Evolutionary conservation across 2,329 filamentous ascomycete genomes (phyloP).

Genomic region (Lanzia echinophila): DNA sequence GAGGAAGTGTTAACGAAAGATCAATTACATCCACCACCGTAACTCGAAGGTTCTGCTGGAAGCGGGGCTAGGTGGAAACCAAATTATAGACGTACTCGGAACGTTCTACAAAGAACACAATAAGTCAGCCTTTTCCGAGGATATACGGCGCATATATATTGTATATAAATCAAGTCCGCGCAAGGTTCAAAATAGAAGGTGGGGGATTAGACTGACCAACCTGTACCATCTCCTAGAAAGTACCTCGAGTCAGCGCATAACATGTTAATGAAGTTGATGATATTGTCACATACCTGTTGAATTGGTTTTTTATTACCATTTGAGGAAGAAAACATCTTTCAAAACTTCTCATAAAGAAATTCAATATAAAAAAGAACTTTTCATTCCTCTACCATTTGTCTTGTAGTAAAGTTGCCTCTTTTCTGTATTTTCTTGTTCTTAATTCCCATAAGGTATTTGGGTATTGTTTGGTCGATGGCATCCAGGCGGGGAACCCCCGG

Average conservation of each 20-base stretch:
- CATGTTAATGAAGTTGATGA: slow-evolving; percentile 5
- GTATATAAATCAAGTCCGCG: background rate
- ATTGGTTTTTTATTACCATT: slow-evolving; percentile 61
- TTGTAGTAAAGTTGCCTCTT: background rate
- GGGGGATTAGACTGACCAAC: slow-evolving; percentile 67
- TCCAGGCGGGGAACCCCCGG: too few relatives aligned
- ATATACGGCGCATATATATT: background rate
- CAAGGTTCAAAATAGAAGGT: background rate
- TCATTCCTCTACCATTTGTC: background rate
- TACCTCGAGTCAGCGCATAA: slow-evolving; percentile 9
- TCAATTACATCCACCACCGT: background rate
- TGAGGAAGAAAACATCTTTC: slow-evolving; percentile 57
- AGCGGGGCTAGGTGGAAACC: background rate
- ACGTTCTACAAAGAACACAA: slow-evolving; percentile 2
- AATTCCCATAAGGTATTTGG: too few relatives aligned
- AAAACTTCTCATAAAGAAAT: slow-evolving; percentile 9
- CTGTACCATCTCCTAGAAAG: slow-evolving; percentile 90
- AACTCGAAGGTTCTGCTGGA: slow-evolving; percentile 5
- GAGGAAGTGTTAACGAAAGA: slow-evolving; percentile 23
- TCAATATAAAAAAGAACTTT: background rate
- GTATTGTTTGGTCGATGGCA: too few relatives aligned
- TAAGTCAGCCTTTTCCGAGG: background rate
- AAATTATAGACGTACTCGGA: slow-evolving; percentile 7
- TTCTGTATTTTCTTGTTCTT: background rate
- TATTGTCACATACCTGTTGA: slow-evolving; percentile 54